Conservation (phyloP, 257 asterid species). For the Solanum chaucha region DNA sequence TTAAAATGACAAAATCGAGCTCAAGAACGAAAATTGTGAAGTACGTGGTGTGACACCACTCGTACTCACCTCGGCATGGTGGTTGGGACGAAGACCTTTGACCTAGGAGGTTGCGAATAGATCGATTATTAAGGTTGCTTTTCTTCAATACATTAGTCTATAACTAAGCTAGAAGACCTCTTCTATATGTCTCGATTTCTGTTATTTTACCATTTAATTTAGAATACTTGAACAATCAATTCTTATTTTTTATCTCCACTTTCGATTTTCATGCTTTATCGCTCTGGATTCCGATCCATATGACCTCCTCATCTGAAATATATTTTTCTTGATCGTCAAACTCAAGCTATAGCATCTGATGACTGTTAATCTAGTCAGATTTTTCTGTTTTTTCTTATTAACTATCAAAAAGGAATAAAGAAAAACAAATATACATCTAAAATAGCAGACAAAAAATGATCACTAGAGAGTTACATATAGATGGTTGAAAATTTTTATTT, state of each 20-base stretch:
- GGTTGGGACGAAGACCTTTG: background rate
- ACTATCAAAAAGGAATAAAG: background rate
- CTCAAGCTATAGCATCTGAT: background rate
- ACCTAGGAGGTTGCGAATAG: background rate
- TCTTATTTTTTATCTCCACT: too few relatives aligned
- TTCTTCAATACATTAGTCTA: background rate
- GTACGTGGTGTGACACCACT: background rate
- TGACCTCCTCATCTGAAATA: background rate
- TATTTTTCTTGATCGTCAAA: background rate
- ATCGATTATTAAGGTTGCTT: background rate
- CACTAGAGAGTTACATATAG: background rate
- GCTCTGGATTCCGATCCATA: background rate
- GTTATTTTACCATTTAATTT: too few relatives aligned
- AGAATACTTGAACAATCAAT: too few relatives aligned
- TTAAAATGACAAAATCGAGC: background rate
- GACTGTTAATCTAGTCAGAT: background rate
- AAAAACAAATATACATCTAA: background rate
- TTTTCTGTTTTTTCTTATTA: background rate
- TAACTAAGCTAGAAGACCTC: background rate
- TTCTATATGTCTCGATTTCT: too few relatives aligned
- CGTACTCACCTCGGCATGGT: background rate
- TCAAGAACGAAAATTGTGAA: background rate
- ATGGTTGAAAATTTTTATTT: background rate
- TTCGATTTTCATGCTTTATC: background rate
- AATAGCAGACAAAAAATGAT: background rate